Evolutionary conservation across 2,329 filamentous ascomycete species (phyloP).

Genomic region (Aspergillus clavatus): DNA sequence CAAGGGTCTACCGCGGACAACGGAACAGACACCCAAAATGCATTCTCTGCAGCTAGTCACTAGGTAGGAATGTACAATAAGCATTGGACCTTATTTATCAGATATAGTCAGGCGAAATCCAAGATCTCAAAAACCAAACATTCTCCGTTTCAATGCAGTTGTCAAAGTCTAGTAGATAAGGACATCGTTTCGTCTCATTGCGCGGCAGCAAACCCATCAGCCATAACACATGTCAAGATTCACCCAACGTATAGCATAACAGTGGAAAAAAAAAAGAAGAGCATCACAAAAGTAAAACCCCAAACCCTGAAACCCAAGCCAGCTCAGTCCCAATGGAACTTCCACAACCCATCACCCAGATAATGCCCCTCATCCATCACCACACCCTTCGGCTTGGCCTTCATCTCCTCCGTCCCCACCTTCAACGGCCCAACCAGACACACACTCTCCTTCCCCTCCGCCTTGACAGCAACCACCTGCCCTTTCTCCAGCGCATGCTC

Average conservation of each 20-base stretch:
- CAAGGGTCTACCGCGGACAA: neutral
- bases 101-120: no score
- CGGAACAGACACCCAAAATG: neutral
- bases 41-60: neutral
- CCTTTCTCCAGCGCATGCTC: constrained; percentile 67
- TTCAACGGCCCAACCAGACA: constrained; percentile 83
- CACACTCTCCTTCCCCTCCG: constrained; percentile 89
- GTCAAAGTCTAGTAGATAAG: neutral
- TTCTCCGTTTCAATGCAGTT: no score
- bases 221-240: neutral
- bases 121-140: no score
- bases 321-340: constrained; percentile 55
- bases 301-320: constrained; percentile 3
- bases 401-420: constrained; percentile 83
- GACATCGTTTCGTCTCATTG: neutral
- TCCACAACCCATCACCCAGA: constrained; percentile 91
- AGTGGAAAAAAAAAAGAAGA: neutral
- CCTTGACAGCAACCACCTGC: constrained; percentile 79
- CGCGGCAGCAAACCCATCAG: neutral
- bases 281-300: neutral
- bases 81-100: no score
- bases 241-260: neutral
- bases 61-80: no score
- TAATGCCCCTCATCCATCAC: constrained; percentile 93
- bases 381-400: constrained; percentile 87